Base-by-base conservation (phyloP, 345 rosid genomes). In the Turnera subulata region DNA sequence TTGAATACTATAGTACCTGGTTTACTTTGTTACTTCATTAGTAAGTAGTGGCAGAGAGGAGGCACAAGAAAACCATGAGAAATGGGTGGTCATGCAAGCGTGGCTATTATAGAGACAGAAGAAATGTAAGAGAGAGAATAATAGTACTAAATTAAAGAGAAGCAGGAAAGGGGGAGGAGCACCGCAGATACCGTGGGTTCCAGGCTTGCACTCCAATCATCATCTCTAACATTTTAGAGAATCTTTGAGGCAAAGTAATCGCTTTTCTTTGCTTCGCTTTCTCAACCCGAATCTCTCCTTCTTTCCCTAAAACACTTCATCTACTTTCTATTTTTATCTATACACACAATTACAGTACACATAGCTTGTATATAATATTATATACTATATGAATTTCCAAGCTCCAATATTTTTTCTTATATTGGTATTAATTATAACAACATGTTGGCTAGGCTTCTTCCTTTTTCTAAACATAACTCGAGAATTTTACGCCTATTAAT, bases 121-220 rank as follows among this genome's bases (percentile, higher is more conserved):
- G n/a, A 35, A 12, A 35, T 11, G 16, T 5, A 53, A n/a, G 21
- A 53, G 43, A 53, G 16, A 51, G n/a, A 24, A 26, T 13, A 29
- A 15, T 7, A 21, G 17, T n/a, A 26, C 14, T 4, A 24, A 25
- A 15, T 4, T 33, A 39, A 14, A 22, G 54, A 23, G 24, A 43
- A 25, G 19, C n/a, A 10, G 18, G 17, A 24, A 13, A 17, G 19
- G 43, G 53, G 62, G 64, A n/a, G 22, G 57, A 52, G 74, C 74
- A 62, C 75, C 73, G 76, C 71, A 59, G 79, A 78, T 64, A 76
- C 79, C 76, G 74, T 66, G 79, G 69, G 63, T 66, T 74, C 68
- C 81, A 77, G 78, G 61, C 88, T 80, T 82, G 77, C 83, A 73
- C 72, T 67, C 67, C 70, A 65, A 64, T 65, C 68, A 47, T 68